Evolutionary conservation across 805 yeast genomes (phyloP).

Genomic region (Hanseniaspora valbyensis): DNA sequence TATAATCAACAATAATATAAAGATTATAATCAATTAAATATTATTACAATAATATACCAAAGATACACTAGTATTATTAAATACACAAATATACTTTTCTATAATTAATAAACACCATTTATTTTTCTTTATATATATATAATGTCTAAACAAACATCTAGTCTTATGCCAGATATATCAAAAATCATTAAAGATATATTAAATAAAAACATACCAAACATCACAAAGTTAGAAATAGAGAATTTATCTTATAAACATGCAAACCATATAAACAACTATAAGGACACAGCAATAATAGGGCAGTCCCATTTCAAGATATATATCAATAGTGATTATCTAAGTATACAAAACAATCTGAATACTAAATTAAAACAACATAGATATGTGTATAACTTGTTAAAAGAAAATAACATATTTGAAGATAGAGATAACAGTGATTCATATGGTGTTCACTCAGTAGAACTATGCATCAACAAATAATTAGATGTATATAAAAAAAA

Average conservation of each 20-base stretch:
- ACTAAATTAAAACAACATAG: constrained; percentile 2
- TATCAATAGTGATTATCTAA: not conserved
- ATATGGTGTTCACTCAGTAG: constrained; percentile 7
- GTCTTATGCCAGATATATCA: not conserved
- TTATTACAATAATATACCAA: no score
- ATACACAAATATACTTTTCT: no score
- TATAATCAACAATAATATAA: no score
- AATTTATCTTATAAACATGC: constrained; percentile 86
- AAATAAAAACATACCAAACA: not conserved
- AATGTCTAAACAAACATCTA: not conserved
- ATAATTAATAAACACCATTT: no score
- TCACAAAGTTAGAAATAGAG: constrained; percentile 35
- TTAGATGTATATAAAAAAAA: no score
- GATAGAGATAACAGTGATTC: not conserved
- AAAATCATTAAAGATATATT: not conserved
- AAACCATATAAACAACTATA: constrained; percentile 40
- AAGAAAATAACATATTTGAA: not conserved
- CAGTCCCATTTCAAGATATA: constrained; percentile 2
- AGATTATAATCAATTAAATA: no score
- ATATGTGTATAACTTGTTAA: not conserved
- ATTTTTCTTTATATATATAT: not conserved
- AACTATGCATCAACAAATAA: not conserved
- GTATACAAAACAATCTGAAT: not conserved
- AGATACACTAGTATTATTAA: no score
- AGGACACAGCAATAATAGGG: not conserved